A percentile compares a stretch with the other conserved stretches of the same genome.
Evolutionary conservation across 768 basidiomycete species (phyloP).

Genomic region (Lyophyllum decastes): DNA sequence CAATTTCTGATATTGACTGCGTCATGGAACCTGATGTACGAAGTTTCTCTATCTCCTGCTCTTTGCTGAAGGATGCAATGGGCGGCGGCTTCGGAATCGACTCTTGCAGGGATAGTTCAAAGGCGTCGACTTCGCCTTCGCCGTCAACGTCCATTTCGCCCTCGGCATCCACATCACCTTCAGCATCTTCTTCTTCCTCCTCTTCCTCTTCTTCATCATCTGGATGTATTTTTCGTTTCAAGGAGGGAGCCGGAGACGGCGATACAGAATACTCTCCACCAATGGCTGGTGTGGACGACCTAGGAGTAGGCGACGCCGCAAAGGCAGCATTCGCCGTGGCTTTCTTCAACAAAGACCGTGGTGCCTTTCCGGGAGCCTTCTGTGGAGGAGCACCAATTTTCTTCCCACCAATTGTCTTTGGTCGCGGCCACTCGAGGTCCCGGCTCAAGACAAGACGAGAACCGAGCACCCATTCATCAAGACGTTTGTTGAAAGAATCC

Average conservation of each 20-base stretch:
- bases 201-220: constrained; percentile 72
- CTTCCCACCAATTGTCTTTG: constrained; percentile 65
- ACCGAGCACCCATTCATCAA: constrained; percentile 96
- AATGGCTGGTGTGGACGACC: constrained; percentile 23
- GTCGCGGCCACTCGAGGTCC: constrained; percentile 96
- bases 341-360: constrained; percentile 66
- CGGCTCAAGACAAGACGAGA: constrained; percentile 80
- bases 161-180: constrained; percentile 58
- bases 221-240: constrained; percentile 70
- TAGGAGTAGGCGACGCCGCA: constrained; percentile 59
- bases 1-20: constrained; percentile 96
- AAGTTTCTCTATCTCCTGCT: constrained; percentile 98
- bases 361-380: constrained; percentile 66
- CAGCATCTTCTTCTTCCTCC: constrained; percentile 57
- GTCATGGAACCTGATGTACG: constrained; percentile 99
- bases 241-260: constrained; percentile 54
- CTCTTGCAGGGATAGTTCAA: constrained; percentile 60
- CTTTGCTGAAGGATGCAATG: constrained; percentile 81
- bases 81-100: constrained; percentile 54
- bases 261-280: constrained; percentile 41
- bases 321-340: constrained; percentile 70
- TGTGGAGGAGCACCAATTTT: constrained; percentile 46
- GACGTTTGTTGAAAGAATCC: constrained; percentile 98
- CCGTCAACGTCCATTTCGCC: constrained; percentile 77
- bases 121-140: constrained; percentile 72